Base-by-base conservation (phyloP, 805 yeast species). In the Debaryomyces castellii region DNA sequence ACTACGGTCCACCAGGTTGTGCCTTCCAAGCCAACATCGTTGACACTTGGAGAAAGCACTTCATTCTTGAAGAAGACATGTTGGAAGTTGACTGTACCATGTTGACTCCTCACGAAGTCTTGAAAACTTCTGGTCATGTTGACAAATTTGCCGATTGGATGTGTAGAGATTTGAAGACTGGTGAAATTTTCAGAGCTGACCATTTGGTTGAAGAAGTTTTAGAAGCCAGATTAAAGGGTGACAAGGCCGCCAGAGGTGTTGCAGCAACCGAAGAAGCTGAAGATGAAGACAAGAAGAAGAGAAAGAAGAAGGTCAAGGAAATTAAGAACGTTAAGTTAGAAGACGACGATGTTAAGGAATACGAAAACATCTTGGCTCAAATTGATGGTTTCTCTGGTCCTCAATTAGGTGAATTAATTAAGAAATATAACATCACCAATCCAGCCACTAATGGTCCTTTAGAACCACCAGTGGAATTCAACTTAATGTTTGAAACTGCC, bases 1-100 rank as follows among this genome's bases (percentile, higher is more conserved):
- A 94, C 68, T 94, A 91, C 65, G 99, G 99, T 74, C 99, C 99
- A 52, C 97, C 99, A 66, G 99, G 99, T 51, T 92, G 98, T 76
- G 95, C 98, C 10, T 81, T 94, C 71, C 98, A 92, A 76, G 96
- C 97, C 60, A 92, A 94, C 68, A 79, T 94, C 51, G 76, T 94
- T 51, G 99, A 95, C 63, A 78, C 81, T 41, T 94, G 99, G 99
- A 87, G 98, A 77, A 92, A 91, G 69, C 99, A 94, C 72, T 94
- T 94, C 67, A 84, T 94, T 51, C 76, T 95, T 55, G 98, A 94
- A 72, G 99, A 94, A 74, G 98, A 94, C 63, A 94, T 94, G 98
- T 80, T 91, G 63, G 99, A 94, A 73, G 97, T 94, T 51, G 99
- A 95, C 75, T 85, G 95, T 70, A 89, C 99, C 48, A 91, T 94